These are phyloP conservation scores for Hypoxylon cercidicola DNA, from an alignment of 495 filamentous ascomycete genomes.

Conservation along the genomic window DNA sequence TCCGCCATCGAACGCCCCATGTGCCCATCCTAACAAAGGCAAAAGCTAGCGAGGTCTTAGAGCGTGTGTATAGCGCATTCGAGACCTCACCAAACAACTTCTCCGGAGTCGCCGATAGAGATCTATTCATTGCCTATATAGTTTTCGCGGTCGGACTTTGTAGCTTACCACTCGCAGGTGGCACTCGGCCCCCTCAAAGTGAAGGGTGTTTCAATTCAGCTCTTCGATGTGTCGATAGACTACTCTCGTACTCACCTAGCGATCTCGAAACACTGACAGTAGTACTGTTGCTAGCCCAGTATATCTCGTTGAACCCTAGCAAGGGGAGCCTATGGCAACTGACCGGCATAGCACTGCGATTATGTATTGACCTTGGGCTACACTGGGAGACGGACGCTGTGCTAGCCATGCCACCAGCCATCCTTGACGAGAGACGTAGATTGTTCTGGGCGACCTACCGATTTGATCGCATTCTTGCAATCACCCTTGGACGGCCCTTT, in stretches of 20 bases:
- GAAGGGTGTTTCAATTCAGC: conserved; percentile 44
- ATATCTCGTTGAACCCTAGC: conserved; percentile 41
- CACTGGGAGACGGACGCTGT: conserved; percentile 42
- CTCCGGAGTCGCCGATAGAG: conserved; percentile 20
- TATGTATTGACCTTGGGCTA: conserved; percentile 43
- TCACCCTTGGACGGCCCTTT: conserved; percentile 43
- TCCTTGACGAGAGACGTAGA: conserved; percentile 35
- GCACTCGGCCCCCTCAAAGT: conserved; percentile 31
- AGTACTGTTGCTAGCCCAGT: conserved; percentile 40
- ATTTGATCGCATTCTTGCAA: conserved; percentile 39
- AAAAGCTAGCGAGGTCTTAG: conserved; percentile 33
- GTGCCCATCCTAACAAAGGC: conserved; percentile 36
- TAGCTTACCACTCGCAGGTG: conserved; percentile 32
- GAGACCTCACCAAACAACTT: conserved; percentile 10
- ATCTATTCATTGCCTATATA: conserved; percentile 42
- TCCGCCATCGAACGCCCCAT: conserved; percentile 43
- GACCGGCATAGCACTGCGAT: conserved; percentile 39
- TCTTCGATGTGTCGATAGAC: conserved; percentile 38
- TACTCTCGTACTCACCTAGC: conserved; percentile 39
- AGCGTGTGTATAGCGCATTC: conserved; percentile 29
- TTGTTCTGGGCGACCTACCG: conserved; percentile 42
- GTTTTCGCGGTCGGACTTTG: conserved; percentile 43
- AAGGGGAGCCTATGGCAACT: conserved; percentile 43
- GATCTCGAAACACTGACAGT: conserved; percentile 41
- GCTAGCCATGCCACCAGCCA: conserved; percentile 14